A percentile compares a stretch with the other conserved stretches of the same genome.
Conservation (phyloP, 2,329 filamentous ascomycete genomes). For the Fusarium sacchari region DNA sequence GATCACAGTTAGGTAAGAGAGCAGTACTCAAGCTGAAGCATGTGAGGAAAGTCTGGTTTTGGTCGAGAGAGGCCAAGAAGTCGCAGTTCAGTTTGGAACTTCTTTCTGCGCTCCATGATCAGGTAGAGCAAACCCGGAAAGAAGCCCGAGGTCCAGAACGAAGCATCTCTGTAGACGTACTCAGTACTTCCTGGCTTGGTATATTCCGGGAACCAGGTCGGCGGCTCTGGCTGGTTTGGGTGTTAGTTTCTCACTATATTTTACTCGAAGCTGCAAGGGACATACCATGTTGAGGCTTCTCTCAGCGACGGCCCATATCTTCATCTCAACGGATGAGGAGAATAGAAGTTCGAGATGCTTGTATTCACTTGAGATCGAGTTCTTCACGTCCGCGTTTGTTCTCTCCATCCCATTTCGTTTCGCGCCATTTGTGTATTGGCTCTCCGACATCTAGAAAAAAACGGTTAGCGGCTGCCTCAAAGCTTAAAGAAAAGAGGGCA, state of each 20-base stretch:
- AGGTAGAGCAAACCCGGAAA: neutral
- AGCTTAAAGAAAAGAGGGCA: accelerated
- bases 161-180: neutral
- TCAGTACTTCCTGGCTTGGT: neutral
- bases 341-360: neutral
- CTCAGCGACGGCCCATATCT: neutral
- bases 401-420: neutral
- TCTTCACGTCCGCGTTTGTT: neutral
- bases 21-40: neutral
- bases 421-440: neutral
- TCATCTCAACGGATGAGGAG: neutral
- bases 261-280: neutral
- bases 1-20: accelerated
- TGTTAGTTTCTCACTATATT: neutral
- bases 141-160: neutral
- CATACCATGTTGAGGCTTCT: neutral
- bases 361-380: neutral
- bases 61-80: neutral
- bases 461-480: accelerated
- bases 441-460: neutral
- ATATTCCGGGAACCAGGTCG: neutral
- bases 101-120: neutral
- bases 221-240: neutral
- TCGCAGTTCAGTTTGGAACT: neutral
- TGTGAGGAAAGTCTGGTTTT: neutral